phyloP scores from a whole-genome alignment of 2,329 filamentous ascomycete species.

The Penicillium sp. region DNA sequence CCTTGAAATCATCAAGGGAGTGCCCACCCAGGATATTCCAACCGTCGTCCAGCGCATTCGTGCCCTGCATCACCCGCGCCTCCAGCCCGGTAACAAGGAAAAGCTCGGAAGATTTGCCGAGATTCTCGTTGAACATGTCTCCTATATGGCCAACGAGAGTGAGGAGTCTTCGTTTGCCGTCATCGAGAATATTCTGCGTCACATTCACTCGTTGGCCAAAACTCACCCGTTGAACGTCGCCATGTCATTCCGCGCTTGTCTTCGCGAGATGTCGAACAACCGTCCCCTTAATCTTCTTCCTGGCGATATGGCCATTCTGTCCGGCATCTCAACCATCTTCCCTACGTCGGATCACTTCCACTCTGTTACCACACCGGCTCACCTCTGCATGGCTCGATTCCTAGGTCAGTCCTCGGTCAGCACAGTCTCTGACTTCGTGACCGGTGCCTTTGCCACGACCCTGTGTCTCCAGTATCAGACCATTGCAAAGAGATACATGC shows the following conservation, averaged over 20 bases:
- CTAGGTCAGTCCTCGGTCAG: constrained; percentile 70
- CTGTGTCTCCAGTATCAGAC: constrained; percentile 77
- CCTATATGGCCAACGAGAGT: constrained; percentile 50
- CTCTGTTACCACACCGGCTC: constrained; percentile 83
- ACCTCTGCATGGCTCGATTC: constrained; percentile 76
- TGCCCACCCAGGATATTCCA: constrained; percentile 62
- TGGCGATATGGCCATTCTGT: constrained; percentile 80
- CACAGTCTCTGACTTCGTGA: constrained; percentile 60
- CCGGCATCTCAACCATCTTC: constrained; percentile 77
- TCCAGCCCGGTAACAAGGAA: constrained; percentile 77
- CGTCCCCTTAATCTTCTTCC: constrained; percentile 49
- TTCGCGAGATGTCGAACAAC: constrained; percentile 53
- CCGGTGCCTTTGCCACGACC: constrained; percentile 72
- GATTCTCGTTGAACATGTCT: constrained; percentile 52
- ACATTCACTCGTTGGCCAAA: constrained; percentile 88
- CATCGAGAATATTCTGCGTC: constrained; percentile 75
- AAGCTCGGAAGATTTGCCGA: constrained; percentile 59
- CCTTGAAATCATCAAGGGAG: constrained; percentile 56
- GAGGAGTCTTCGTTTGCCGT: constrained; percentile 57
- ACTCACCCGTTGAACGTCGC: constrained; percentile 74
- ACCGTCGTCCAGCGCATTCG: constrained; percentile 83
- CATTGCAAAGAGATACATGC: constrained; percentile 79
- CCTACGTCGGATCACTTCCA: constrained; percentile 98
- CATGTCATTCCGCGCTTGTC: constrained; percentile 67
- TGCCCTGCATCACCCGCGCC: constrained; percentile 83